Evolutionary conservation across 1,284 basidiomycete species (phyloP), one percentile per base, ranked within the genome.

Genomic region (Malassezia yamatoensis): DNA sequence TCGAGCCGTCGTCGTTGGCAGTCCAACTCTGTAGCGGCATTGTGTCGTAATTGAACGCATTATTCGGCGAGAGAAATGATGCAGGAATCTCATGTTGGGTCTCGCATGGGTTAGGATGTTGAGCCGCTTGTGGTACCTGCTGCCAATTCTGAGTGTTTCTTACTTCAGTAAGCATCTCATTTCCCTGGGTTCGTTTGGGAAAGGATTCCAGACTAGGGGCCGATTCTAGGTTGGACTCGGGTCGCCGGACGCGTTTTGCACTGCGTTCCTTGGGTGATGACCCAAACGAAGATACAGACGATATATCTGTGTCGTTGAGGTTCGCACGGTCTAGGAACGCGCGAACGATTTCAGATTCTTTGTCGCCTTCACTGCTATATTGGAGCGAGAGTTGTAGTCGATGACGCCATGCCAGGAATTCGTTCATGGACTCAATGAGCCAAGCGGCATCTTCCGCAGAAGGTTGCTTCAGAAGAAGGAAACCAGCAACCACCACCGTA

Each of bases 391-490:
- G 41, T 7, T 41, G 38, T 29, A 29, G 24, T 29, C 24, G 24
- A 16, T 21, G 21, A 16, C 49, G 49, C 41, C 54, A 47, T 3
- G 35, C 41, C 33, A 56, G 38, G 16, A 51, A 56, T 13, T 56
- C 54, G 24, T 51, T 42, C 49, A 56, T 46, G 38, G 65, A 64
- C 5, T 48, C 49, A n/a, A 60, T 55, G 29, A 70, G 49, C 34
- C 55, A 57, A n/a, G 54, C 55, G 16, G 64, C 63, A 33, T 71
- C 53, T 13, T 50, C 38, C 2, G 59, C 63, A 11, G 53, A 48
- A 1, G 70, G 69, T 13, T 63, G 61, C 51, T 71, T 61, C 21
- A 72, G 60, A 11, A 68, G 50, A 3, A 66, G 57, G 11, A 72
- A 59, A 3, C 69, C 66, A 1, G 59, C 54, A 5, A 70, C 61